These are phyloP conservation scores for Antitrichia curtipendula DNA, from an alignment of 225 moss, liverwort and hornwort genomes.

Conservation along the genomic window DNA sequence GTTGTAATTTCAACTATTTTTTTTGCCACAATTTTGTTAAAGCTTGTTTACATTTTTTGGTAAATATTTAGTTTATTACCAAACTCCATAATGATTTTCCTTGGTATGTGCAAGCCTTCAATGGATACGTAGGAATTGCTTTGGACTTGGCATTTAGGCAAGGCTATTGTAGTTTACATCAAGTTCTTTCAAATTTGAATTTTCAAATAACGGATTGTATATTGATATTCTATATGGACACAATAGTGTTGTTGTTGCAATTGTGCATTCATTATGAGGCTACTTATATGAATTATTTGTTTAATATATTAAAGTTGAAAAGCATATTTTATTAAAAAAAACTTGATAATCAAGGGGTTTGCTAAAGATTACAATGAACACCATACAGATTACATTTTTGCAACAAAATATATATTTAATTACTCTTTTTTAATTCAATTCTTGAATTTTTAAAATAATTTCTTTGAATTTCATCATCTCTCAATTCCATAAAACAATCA, in stretches of 20 bases:
- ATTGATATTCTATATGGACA: accelerated
- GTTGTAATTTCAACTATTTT: too few relatives aligned
- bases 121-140: not conserved
- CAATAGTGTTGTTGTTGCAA: too few relatives aligned
- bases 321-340: not conserved
- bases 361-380: too few relatives aligned
- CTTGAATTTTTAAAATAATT: not conserved
- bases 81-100: accelerated
- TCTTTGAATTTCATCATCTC: not conserved
- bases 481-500: not conserved
- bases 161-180: not conserved
- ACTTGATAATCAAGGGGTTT: accelerated
- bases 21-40: too few relatives aligned
- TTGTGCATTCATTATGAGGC: not conserved
- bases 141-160: too few relatives aligned
- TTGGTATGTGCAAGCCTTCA: not conserved
- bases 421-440: too few relatives aligned
- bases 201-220: too few relatives aligned
- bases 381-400: not conserved
- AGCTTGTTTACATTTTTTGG: not conserved
- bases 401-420: not conserved
- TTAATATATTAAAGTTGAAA: accelerated
- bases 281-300: not conserved
- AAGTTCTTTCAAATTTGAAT: not conserved
- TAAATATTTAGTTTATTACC: not conserved